Base-by-base conservation (phyloP, 345 rosid genomes). In the Bruguiera sexangula region DNA sequence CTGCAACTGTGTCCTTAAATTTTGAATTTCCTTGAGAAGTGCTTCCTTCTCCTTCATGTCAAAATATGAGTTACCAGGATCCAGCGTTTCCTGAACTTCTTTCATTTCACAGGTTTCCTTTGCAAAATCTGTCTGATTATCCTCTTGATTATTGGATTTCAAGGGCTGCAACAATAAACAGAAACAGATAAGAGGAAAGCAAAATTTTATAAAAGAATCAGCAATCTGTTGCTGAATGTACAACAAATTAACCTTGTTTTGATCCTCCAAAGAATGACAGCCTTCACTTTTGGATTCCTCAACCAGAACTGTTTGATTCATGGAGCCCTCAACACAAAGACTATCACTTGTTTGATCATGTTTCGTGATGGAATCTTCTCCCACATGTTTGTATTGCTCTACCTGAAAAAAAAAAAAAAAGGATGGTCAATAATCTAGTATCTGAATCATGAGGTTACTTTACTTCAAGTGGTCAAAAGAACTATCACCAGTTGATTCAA, bases 1-100 rank as follows among this genome's bases (percentile, higher is more conserved):
- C 78, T 84, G 87, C 82, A 92, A 74, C 78, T 86, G 83, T 70
- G 76, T 76, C 82, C 74, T 89, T 69, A 92, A 80, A 76, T 78
- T 83, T 70, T 90, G 86, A 57, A 88, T 92, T 83, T 90, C 99
- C 81, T 76, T 68, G 50, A 95, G 89, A 69, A 95, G 87, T 67
- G 81, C 88, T 82, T 89, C 97, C 79, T 87, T 95, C 83, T 95
- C 91, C 39, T 76, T 82, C 43, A 54, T 21, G 79, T 85, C 87
- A 69, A 79, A 82, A 62, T 19, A 37, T 52, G 63, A 69, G 68
- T 60, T 76, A 22, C 56, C 73, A 61, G 34, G 66, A 67, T 74
- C 72, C 62, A 32, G 37, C 79, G 70, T 85, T 65, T 85, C 85
- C 61, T 53, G 79, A 62, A 85, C 77, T 79, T 89, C 85, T 68